Percentiles rank a stretch among this genome's conserved stretches.
Evolutionary conservation across 306 rosid species (phyloP).

Genomic region (Trichosanthes cucumerina): DNA sequence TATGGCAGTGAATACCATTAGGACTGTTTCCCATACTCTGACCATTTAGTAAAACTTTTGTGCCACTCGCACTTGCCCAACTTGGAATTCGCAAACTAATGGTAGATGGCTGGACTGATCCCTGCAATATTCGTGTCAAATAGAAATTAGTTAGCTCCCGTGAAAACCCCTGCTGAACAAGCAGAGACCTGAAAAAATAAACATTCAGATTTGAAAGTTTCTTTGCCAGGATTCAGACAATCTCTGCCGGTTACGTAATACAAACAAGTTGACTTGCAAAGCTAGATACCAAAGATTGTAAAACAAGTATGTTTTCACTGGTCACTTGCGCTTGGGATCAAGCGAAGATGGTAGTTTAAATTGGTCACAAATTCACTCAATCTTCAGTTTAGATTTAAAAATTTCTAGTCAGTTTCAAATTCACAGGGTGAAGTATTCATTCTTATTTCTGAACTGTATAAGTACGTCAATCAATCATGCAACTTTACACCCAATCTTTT

Average conservation of each 20-base stretch:
- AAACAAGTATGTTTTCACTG: neutral
- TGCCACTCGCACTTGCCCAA: slow-evolving; percentile 46
- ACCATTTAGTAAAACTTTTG: slow-evolving; percentile 38
- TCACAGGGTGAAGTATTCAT: neutral
- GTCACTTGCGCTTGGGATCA: neutral
- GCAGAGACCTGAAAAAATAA: neutral
- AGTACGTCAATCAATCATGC: neutral
- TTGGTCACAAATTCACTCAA: neutral
- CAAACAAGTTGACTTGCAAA: neutral
- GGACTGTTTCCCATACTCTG: slow-evolving; percentile 8
- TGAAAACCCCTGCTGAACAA: neutral
- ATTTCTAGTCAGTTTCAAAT: neutral
- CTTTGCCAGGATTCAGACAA: neutral
- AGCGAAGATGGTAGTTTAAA: neutral
- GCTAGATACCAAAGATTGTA: neutral
- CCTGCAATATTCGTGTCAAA: slow-evolving; percentile 29
- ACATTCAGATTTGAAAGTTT: neutral
- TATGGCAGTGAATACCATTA: neutral
- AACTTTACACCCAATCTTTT: neutral
- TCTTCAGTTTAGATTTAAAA: neutral
- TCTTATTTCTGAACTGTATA: neutral
- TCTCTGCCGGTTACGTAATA: neutral
- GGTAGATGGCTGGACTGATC: slow-evolving; percentile 24
- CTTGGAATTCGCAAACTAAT: slow-evolving; percentile 65
- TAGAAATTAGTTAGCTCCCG: neutral